Evolutionary conservation across 108 stramenopile genomes (phyloP), one percentile per base, ranked within the genome.

Genomic region (Cyclostephanos invisitatus): DNA sequence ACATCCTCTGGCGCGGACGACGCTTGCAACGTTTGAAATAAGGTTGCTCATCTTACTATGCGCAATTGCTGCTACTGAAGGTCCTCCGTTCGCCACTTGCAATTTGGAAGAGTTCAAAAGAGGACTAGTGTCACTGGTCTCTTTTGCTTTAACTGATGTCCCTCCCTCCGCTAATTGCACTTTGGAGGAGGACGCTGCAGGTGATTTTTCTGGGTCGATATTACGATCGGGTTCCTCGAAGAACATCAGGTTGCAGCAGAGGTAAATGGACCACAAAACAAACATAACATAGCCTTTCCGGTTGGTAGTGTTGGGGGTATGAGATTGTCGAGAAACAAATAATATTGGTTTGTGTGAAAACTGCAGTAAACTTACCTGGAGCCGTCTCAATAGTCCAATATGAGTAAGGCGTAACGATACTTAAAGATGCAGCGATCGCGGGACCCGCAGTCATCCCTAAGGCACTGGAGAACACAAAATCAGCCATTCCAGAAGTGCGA

Each of bases 381-480:
- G 91, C 85, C 61, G 84, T 97, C 67, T 88, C 88, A 17, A 85
- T 83, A 56, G 78, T 83, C 76, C 74, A 85, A 36, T 58, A 76
- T 11, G 58, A 42, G 55, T 78, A 22, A 44, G 74, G 70, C 58
- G 85, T 73, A 18, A 89, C 37, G 11, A 75, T 44, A 29, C 72
- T 75, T 53, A 91, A 80, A 35, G 89, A 62, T 50, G 84, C 80
- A 9, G 95, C 92, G 49, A 96, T 47, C 27, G 78, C 88, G 27
- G 96, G 96, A 32, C 96, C 96, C 14, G 84, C 80, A 14, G 96
- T 91, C 91, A 93, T 95, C 2, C 94, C 96, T n/a, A 92, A 63
- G 2, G 91, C 87, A 36, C 87, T 86, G 8, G 89, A 89, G 8
- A 90, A 85, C 25, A 97, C 96, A 81, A 97, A 94, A 29, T 87